Evolutionary conservation across 495 filamentous ascomycete genomes (phyloP).

Genomic region (Venustampulla echinocandica): DNA sequence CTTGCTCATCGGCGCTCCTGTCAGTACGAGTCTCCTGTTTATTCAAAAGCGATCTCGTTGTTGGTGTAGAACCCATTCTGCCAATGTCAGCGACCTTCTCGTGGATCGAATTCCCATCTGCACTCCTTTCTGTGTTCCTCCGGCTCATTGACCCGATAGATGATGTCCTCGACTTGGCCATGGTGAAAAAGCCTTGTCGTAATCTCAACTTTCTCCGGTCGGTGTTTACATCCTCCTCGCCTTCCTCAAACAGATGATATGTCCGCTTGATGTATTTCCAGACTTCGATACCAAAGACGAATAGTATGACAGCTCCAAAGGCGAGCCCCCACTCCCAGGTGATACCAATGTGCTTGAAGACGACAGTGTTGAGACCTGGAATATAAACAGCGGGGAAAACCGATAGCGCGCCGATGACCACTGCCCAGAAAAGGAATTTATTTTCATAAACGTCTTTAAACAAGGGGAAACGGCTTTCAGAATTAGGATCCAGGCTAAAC

Average conservation of each 20-base stretch:
- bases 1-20: background rate
- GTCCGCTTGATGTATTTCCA: conserved; percentile 55
- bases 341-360: conserved; percentile 63
- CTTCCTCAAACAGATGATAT: conserved; percentile 13
- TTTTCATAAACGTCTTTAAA: conserved; percentile 55
- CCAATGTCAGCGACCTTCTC: conserved; percentile 16
- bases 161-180: conserved; percentile 26
- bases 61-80: conserved; percentile 4
- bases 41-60: conserved; percentile 7
- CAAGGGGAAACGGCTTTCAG: conserved; percentile 37
- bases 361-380: conserved; percentile 52
- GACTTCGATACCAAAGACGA: conserved; percentile 48
- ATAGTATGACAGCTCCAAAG: conserved; percentile 45
- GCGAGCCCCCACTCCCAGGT: conserved; percentile 60
- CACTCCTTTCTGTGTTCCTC: conserved; percentile 6
- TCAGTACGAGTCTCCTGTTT: background rate
- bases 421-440: conserved; percentile 61
- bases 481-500: conserved; percentile 50
- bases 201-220: conserved; percentile 18
- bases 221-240: conserved; percentile 12
- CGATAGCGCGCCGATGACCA: conserved; percentile 54
- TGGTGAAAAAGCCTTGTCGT: conserved; percentile 32
- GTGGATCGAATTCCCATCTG: background rate
- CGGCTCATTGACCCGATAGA: conserved; percentile 14
- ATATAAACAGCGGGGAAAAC: conserved; percentile 66